Evolutionary conservation across 2,329 filamentous ascomycete species (phyloP).

Genomic region (Ophiostoma perfectum): DNA sequence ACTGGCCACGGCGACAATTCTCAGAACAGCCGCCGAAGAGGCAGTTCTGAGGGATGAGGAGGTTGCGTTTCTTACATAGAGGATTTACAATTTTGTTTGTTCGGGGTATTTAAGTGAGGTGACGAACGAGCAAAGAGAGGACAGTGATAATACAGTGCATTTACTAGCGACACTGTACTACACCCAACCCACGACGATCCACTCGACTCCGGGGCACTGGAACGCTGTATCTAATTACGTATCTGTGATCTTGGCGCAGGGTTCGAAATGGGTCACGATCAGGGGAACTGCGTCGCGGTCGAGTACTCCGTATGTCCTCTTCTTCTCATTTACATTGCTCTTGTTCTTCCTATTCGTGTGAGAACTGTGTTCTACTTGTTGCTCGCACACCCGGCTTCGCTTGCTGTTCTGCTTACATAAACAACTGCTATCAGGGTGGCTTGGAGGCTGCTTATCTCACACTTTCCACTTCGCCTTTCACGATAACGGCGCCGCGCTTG

Average conservation of each 20-base stretch:
- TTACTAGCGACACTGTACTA: not conserved
- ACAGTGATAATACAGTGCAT: not conserved
- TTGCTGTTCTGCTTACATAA: not conserved
- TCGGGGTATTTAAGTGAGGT: too few species aligned
- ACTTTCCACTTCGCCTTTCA: not conserved
- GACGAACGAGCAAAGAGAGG: too few species aligned
- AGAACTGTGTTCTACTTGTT: not conserved
- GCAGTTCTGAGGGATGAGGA: not conserved
- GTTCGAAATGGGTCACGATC: not conserved
- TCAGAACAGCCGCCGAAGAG: not conserved
- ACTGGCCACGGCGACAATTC: not conserved
- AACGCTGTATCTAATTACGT: not conserved
- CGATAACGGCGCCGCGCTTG: constrained; percentile 7
- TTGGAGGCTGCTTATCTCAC: not conserved
- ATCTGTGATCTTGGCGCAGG: not conserved
- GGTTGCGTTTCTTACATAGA: not conserved
- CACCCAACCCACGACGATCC: not conserved
- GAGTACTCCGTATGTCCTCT: too few species aligned
- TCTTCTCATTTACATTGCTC: too few species aligned
- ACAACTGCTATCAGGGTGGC: not conserved
- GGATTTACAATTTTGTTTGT: not conserved
- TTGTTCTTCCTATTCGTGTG: too few species aligned
- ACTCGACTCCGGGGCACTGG: constrained; percentile 13
- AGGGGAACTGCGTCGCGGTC: too few species aligned
- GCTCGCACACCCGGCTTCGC: not conserved